These are phyloP conservation scores for Gossypium longicalyx DNA, from an alignment of 345 rosid genomes.

Conservation along the genomic window DNA sequence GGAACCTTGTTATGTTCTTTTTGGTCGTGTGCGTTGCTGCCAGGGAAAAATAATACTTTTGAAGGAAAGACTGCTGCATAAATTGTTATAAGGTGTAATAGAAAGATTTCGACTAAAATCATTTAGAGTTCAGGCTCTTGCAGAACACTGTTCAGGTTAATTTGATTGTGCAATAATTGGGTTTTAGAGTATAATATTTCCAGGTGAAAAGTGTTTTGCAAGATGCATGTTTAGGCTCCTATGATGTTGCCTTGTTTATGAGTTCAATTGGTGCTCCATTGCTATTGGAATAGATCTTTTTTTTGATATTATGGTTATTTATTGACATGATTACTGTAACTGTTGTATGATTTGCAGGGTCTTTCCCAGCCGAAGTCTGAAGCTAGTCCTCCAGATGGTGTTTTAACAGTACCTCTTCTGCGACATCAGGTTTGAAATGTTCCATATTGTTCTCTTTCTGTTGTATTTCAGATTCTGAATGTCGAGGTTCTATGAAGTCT, in stretches of 20 bases:
- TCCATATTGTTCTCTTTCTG: background rate
- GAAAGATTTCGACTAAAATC: background rate
- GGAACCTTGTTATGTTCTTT: background rate
- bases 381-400: constrained; percentile 76
- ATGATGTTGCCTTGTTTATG: background rate
- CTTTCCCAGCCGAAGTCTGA: constrained; percentile 78
- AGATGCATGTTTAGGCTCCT: background rate
- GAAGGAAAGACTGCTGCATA: background rate
- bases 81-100: background rate
- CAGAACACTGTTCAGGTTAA: background rate
- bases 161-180: background rate
- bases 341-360: constrained; percentile 51
- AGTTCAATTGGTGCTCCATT: background rate
- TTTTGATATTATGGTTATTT: background rate
- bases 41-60: constrained; percentile 1
- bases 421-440: constrained; percentile 78
- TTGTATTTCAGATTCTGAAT: background rate
- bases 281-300: background rate
- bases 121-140: background rate
- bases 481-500: constrained; percentile 5
- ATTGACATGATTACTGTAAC: constrained; percentile 5
- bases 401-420: constrained; percentile 75
- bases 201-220: background rate
- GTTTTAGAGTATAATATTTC: background rate
- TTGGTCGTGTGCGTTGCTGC: background rate